Evolutionary conservation across 805 yeast species (phyloP).

Genomic region (Yarrowia bubula): DNA sequence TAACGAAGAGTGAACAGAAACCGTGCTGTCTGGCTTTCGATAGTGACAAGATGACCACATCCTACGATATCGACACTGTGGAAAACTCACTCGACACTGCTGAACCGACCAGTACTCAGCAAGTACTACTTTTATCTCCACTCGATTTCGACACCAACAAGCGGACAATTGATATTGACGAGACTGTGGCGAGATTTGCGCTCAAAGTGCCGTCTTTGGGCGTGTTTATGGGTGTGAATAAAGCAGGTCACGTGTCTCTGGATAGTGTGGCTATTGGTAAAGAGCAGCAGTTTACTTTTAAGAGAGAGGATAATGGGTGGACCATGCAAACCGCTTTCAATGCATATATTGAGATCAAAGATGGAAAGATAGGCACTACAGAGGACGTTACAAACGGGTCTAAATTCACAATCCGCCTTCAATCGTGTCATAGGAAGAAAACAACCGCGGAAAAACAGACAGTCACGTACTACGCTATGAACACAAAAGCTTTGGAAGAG

Average conservation of each 20-base stretch:
- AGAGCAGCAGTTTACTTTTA: conserved; percentile 35
- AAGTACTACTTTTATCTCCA: conserved; percentile 38
- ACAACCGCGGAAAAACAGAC: conserved; percentile 12
- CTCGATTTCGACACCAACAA: conserved; percentile 30
- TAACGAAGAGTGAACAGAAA: conserved; percentile 27
- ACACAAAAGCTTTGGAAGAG: conserved; percentile 33
- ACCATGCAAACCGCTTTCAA: conserved; percentile 30
- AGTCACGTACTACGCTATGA: conserved; percentile 10
- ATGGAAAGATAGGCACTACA: conserved; percentile 32
- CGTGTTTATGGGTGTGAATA: conserved; percentile 35
- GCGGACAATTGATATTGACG: conserved; percentile 16
- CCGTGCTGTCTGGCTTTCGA: conserved; percentile 6
- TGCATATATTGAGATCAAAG: conserved; percentile 29
- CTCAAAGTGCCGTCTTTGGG: conserved; percentile 37
- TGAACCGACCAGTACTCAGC: conserved; percentile 40
- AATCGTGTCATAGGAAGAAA: conserved; percentile 32
- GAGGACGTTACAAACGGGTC: conserved; percentile 31
- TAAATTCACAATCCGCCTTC: conserved; percentile 34
- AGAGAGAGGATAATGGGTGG: conserved; percentile 31
- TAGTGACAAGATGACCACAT: not conserved
- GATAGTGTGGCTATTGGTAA: conserved; percentile 41
- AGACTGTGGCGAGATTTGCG: conserved; percentile 31
- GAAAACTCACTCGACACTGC: conserved; percentile 19
- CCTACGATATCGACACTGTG: conserved; percentile 31
- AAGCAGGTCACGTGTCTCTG: conserved; percentile 33